Conservation (phyloP, 257 asterid species). For the Hygrophila difformis region DNA sequence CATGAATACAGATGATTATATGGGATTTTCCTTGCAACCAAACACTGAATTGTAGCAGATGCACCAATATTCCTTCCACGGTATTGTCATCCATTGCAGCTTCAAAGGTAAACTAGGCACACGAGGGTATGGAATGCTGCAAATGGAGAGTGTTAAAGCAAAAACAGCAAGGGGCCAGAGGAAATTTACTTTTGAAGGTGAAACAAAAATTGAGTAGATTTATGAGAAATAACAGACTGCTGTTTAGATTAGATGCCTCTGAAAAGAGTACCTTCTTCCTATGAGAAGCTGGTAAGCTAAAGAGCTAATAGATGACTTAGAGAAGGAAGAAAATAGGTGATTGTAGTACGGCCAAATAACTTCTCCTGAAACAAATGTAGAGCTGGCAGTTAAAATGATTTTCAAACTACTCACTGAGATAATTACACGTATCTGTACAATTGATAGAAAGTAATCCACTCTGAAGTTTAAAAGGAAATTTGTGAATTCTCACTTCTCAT, state of each 20-base stretch:
- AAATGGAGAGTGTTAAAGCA: slow-evolving; percentile 7
- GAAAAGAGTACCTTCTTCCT: slow-evolving; percentile 52
- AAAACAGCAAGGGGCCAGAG: not conserved
- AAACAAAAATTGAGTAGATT: no score
- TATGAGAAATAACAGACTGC: no score
- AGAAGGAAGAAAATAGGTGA: slow-evolving; percentile 36
- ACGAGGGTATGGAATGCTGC: slow-evolving; percentile 47
- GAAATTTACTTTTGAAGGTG: no score
- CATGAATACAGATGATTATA: slow-evolving; percentile 9
- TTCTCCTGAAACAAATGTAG: slow-evolving; percentile 48
- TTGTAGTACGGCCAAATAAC: slow-evolving; percentile 56
- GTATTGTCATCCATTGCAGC: slow-evolving; percentile 70
- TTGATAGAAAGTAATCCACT: not conserved
- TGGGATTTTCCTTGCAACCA: slow-evolving; percentile 36
- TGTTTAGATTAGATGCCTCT: no score
- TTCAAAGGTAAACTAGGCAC: slow-evolving; percentile 36
- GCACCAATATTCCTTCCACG: slow-evolving; percentile 71
- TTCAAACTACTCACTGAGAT: no score
- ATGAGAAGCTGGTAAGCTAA: slow-evolving; percentile 76
- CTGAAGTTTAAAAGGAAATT: not conserved
- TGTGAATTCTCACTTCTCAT: not conserved
- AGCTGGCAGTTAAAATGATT: no score
- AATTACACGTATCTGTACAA: no score
- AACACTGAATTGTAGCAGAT: slow-evolving; percentile 54
- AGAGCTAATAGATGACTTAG: slow-evolving; percentile 45